A percentile compares a stretch with the other conserved stretches of the same genome.
Conservation (phyloP, 306 rosid species). For the Nissolia schottii region DNA sequence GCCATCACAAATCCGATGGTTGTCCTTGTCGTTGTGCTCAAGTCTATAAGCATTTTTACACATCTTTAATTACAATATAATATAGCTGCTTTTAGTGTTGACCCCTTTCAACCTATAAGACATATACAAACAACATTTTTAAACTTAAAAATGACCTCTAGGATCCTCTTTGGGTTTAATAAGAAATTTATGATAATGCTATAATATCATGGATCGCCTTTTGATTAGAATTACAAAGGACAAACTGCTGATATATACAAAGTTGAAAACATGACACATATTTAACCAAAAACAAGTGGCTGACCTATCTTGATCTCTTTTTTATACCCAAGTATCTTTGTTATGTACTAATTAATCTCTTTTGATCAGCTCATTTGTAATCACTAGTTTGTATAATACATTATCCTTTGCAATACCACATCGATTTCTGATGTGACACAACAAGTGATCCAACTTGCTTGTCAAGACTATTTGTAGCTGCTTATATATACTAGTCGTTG, state of each 20-base stretch:
- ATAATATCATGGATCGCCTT: conserved; percentile 22
- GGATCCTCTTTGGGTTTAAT: conserved; percentile 20
- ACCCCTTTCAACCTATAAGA: conserved; percentile 21
- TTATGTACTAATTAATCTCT: conserved; percentile 13
- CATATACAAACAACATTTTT: conserved; percentile 10
- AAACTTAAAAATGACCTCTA: no score
- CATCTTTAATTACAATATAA: conserved; percentile 21
- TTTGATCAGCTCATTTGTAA: conserved; percentile 6
- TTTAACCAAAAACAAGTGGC: conserved; percentile 27
- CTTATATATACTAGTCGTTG: no score
- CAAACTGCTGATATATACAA: not conserved
- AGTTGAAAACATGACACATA: conserved; percentile 2
- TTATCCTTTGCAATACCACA: conserved; percentile 20
- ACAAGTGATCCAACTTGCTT: conserved; percentile 17
- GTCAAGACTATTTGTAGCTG: not conserved
- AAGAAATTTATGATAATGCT: conserved; percentile 21
- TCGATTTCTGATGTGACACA: conserved; percentile 37
- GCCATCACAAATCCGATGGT: conserved; percentile 2
- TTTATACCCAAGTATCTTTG: conserved; percentile 28
- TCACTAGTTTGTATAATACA: conserved; percentile 4
- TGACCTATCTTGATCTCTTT: conserved; percentile 11
- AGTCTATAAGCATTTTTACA: conserved; percentile 17
- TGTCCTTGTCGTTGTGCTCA: conserved; percentile 16
- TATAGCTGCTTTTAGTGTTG: conserved; percentile 27
- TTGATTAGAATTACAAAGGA: conserved; percentile 15